Percentiles rank a stretch among this genome's conserved stretches.
These are phyloP conservation scores for Pisolithus orientalis DNA, from an alignment of 768 basidiomycete genomes.

Conservation along the genomic window DNA sequence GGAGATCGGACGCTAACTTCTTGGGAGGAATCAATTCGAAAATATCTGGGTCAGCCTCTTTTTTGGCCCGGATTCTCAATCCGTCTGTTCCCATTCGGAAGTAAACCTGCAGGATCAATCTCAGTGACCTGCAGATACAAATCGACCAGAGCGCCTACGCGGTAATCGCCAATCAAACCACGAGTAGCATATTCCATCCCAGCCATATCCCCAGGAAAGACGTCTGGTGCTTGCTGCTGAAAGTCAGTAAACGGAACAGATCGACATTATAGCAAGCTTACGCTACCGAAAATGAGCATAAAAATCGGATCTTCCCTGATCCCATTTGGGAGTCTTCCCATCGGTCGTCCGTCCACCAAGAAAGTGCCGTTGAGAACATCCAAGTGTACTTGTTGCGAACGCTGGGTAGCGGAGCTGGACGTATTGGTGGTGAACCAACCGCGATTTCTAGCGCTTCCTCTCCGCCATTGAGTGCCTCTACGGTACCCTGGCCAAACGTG, in stretches of 20 bases:
- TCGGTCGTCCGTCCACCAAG: slow-evolving; percentile 21
- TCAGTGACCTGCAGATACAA: background rate
- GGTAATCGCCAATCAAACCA: slow-evolving; percentile 5
- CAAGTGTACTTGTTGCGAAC: slow-evolving; percentile 16
- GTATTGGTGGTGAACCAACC: slow-evolving; percentile 19
- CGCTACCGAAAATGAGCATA: slow-evolving; percentile 15
- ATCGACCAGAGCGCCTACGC: background rate
- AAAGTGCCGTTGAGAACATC: slow-evolving; percentile 21
- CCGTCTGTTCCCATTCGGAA: slow-evolving; percentile 14
- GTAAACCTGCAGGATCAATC: slow-evolving; percentile 12
- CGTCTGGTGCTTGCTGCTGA: slow-evolving; percentile 14
- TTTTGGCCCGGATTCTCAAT: slow-evolving; percentile 16
- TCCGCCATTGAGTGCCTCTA: slow-evolving; percentile 10
- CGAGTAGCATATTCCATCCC: slow-evolving; percentile 23
- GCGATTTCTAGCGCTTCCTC: slow-evolving; percentile 6
- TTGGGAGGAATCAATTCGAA: slow-evolving; percentile 21
- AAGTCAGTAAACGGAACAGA: background rate
- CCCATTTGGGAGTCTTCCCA: slow-evolving; percentile 16
- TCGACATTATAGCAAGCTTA: background rate
- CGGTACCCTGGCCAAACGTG: slow-evolving; percentile 22
- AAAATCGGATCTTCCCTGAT: slow-evolving; percentile 17
- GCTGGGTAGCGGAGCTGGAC: background rate
- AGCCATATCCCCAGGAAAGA: slow-evolving; percentile 18
- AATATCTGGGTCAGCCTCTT: background rate
- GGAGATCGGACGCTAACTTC: slow-evolving; percentile 20